Evolutionary conservation across 2,329 filamentous ascomycete species (phyloP).

Genomic region (Pseudogymnoascus sp.): DNA sequence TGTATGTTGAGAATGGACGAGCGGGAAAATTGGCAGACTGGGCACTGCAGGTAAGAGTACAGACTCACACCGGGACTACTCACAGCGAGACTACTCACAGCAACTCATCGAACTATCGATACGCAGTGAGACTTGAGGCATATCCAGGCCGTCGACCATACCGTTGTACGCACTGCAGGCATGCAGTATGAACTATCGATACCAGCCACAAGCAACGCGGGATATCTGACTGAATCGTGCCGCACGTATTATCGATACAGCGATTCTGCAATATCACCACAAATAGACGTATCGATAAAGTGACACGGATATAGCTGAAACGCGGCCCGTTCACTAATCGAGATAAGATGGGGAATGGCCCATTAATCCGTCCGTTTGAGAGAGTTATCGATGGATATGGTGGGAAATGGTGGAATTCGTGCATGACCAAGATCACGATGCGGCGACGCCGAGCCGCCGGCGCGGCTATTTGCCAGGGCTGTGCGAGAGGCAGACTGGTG

Average conservation of each 20-base stretch:
- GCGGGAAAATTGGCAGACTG: background rate
- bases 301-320: background rate
- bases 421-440: background rate
- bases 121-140: background rate
- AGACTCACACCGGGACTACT: background rate
- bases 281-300: background rate
- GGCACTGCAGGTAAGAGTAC: background rate
- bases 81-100: background rate
- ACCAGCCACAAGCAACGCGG: background rate
- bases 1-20: background rate
- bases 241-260: background rate
- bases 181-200: background rate
- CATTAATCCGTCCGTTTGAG: background rate
- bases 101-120: background rate
- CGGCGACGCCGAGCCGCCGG: slow-evolving; percentile 3
- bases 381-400: background rate
- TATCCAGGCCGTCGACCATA: background rate
- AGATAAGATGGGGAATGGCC: slow-evolving; percentile 4
- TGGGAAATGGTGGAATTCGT: background rate
- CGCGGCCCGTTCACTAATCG: background rate
- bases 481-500: slow-evolving; percentile 4
- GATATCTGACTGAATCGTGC: background rate
- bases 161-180: background rate
- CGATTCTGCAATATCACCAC: background rate
- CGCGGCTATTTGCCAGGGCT: slow-evolving; percentile 5